Conservation (phyloP, 2,329 filamentous ascomycete genomes). For the Monilinia aucupariae region DNA sequence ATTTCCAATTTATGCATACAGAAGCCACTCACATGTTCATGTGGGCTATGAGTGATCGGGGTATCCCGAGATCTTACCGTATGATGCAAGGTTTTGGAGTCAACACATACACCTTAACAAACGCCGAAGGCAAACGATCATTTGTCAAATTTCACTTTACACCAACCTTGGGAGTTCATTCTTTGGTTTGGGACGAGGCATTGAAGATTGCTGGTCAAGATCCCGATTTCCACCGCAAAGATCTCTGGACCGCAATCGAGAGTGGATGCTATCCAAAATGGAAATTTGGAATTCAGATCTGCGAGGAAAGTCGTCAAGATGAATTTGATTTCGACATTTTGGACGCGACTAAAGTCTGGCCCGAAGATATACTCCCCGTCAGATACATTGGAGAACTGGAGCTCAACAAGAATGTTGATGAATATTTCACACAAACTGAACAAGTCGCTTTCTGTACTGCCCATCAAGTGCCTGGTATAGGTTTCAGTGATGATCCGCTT, state of each 20-base stretch:
- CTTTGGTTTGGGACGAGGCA: constrained; percentile 74
- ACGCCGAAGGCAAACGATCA: constrained; percentile 60
- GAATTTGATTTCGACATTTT: constrained; percentile 67
- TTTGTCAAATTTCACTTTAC: constrained; percentile 78
- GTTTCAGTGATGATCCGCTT: constrained; percentile 70
- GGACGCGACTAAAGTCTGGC: constrained; percentile 82
- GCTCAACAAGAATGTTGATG: constrained; percentile 72
- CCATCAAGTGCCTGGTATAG: constrained; percentile 73
- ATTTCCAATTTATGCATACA: constrained; percentile 61
- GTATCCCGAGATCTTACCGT: constrained; percentile 67
- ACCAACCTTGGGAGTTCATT: constrained; percentile 64
- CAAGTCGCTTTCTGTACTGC: constrained; percentile 78
- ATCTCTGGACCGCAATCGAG: constrained; percentile 69
- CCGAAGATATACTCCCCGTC: constrained; percentile 68
- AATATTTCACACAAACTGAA: constrained; percentile 78
- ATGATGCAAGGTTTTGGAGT: constrained; percentile 88
- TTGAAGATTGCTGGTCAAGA: constrained; percentile 58
- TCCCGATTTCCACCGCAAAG: constrained; percentile 76
- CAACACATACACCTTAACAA: constrained; percentile 68
- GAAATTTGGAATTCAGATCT: constrained; percentile 76
- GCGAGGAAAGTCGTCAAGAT: constrained; percentile 62
- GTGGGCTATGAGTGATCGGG: constrained; percentile 72
- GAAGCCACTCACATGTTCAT: constrained; percentile 75
- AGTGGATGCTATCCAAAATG: constrained; percentile 67
- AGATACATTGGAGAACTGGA: constrained; percentile 75